Evolutionary conservation across 352 stramenopile genomes (phyloP), one percentile per base, ranked within the genome.

Genomic region (Pythium oligandrum): DNA sequence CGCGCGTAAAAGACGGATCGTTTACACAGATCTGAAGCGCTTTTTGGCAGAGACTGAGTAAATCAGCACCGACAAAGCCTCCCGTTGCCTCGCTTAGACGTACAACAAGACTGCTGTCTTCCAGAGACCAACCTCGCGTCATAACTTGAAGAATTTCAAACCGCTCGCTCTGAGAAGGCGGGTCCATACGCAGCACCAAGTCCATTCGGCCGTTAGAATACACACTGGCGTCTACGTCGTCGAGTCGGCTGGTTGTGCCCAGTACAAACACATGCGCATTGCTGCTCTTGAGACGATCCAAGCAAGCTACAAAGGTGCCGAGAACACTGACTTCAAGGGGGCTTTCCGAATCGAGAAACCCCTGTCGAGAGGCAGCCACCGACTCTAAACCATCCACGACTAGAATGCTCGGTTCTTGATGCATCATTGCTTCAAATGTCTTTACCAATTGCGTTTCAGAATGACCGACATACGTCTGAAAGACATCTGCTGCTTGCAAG

Each of bases 171-270:
- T 97, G 86, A 33, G 96, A 86, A 6, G 97, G 97, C 40, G 98
- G 93, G 43, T 95, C 87, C 54, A 99, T 97, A 45, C 84, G 81
- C 4, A 99, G 73, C 63, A 98, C 76, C n/a, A 92, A 68, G 65
- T 99, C 97, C 57, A 99, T 95, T 48, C 97, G 83, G 3, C 96
- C 96, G 51, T 98, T 98, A n/a, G 96, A 93, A 17, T 96, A 74
- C 4, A 99, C 75, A 2, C 96, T 90, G 4, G 84, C 64, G 63
- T 99, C 96, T 12, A 98, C 61, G 45, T 86, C 73, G 33, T 95
- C 72, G 3, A 86, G 61, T 17, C 83, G 78, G 45, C 68, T 94
- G 6, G 86, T 96, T 4, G 83, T 90, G 38, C 76, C 75, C 2
- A 95, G 51, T 11, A 92, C 75, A 49, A 88, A 91, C 33, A 92